Evolutionary conservation across 129 eudicot genomes (phyloP), one percentile per base, ranked within the genome.

Genomic region (Solidago caesia): DNA sequence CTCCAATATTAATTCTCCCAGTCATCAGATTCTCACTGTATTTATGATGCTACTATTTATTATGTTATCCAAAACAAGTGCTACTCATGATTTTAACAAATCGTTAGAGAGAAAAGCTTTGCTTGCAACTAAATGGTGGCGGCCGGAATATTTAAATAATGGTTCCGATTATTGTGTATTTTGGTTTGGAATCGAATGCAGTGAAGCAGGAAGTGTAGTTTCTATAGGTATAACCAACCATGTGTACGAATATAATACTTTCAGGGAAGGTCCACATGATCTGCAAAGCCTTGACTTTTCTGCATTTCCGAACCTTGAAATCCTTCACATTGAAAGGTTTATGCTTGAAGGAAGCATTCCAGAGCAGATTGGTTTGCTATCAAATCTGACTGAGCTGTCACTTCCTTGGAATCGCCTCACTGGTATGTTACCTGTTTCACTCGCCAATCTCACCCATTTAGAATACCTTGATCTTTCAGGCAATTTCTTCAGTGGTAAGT

Each of bases 171-270:
- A 64, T 51, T 73, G 77, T 61, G 41, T 1, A 1, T 2, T 44
- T 44, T 60, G 77, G 77, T 4, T 13, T 27, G 77, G 47, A 39
- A 61, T 73, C 77, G 27, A 0, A 13, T 73, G 69, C 69, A 73
- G 60, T 39, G 70, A 73, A 8, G 73, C 63, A 75, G 80, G 67
- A 16, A 66, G 73, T 67, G 74, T 67, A 4, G 44, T 52, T 16
- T 6, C 21, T 5, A 66, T 75, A 66, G 6, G 4, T n/a, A 25
- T 53, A 15, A 0, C 1, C 11, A 2, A 6, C 7, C 51, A 21
- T 21, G 0, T 21, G 21, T 21, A 21, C 21, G 21, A 0, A 21
- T 21, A 21, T 21, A 21, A 21, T 21, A 21, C 51, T 46, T 46
- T 46, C 6, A 12, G 6, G n/a, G 14, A 55, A 55, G 8, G 48